phyloP scores from a whole-genome alignment of 2,329 filamentous ascomycete species.

The Penicillium sp. region DNA sequence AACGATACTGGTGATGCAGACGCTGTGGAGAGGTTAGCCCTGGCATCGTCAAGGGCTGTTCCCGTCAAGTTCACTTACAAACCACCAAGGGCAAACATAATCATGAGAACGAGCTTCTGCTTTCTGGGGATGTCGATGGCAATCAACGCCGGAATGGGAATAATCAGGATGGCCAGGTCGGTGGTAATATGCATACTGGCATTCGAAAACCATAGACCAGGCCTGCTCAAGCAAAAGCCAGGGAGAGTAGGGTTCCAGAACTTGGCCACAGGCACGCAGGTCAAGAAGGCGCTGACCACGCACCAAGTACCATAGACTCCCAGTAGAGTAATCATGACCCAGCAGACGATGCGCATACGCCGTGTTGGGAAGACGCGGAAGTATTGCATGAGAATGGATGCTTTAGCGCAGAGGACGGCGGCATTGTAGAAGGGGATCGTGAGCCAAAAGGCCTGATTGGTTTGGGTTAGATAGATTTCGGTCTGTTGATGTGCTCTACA shows the following conservation, averaged over 20 bases:
- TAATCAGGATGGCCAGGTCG: slow-evolving; percentile 47
- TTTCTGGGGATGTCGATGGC: slow-evolving; percentile 44
- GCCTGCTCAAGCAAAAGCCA: slow-evolving; percentile 42
- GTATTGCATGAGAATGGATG: slow-evolving; percentile 53
- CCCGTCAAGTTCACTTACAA: slow-evolving; percentile 31
- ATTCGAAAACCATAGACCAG: slow-evolving; percentile 49
- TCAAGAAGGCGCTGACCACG: slow-evolving; percentile 40
- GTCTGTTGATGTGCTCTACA: not conserved
- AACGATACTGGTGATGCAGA: slow-evolving; percentile 40
- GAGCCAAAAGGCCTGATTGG: slow-evolving; percentile 38
- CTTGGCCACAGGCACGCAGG: slow-evolving; percentile 39
- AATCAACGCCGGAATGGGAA: slow-evolving; percentile 48
- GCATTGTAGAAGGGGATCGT: slow-evolving; percentile 44
- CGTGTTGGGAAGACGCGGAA: slow-evolving; percentile 48
- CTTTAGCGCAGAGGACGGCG: slow-evolving; percentile 46
- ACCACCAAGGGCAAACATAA: slow-evolving; percentile 46
- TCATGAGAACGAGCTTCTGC: slow-evolving; percentile 46
- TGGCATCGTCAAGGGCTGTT: not conserved
- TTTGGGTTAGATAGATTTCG: not conserved
- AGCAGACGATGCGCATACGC: slow-evolving; percentile 40
- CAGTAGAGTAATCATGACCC: slow-evolving; percentile 39
- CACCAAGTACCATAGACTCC: slow-evolving; percentile 40
- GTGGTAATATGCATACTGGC: slow-evolving; percentile 49
- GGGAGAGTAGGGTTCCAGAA: slow-evolving; percentile 35
- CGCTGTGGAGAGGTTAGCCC: slow-evolving; percentile 19